Base-by-base conservation (phyloP, 768 basidiomycete species). In the Rhizopogon roseolus region DNA sequence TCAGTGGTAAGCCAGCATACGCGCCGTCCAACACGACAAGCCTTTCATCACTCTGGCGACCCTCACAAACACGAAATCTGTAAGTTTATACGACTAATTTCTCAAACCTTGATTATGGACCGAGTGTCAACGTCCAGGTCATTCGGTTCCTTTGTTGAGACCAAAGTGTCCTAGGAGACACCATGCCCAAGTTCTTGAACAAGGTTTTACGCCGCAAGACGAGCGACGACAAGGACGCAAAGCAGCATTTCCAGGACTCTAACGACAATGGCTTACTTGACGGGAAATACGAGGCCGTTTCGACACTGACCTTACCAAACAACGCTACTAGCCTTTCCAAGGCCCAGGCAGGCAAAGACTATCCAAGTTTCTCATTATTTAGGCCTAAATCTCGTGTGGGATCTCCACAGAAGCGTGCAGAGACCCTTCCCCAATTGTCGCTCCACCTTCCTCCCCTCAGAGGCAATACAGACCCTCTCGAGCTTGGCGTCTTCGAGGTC, bases 181-280 rank as follows among this genome's bases (percentile, higher is more conserved):
- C 62, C 41, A 78, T 78, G 77, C 74, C 85, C 68, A 84, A 85
- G 57, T 88, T 90, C 75, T 69, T 90, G 64, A 81, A 84, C 69
- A 90, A 86, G 65, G 84, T 90, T 61, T 85, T 89, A 62, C 83
- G 83, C 71, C 81, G 87, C 70, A 88, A 81, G 72, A 86, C 79
- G 71, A 70, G 76, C 28, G 84, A 84, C 60, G 81, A 79, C 56
- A 77, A 76, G 61, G 73, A 76, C 32, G 22, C 22, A 8, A 46
- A 2, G 17, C 53, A 51, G 25, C 64, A 69, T 22, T 60, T 71
- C 39, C 70, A 72, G 25, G 70, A 69, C 16, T 38, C 60, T 29
- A 72, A 74, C 10, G 73, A 75, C 50, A 64, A 68, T 19, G 74
- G 81, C 13, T 70, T 88, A 49, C 76, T 90, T 3, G 88, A 85